Evolutionary conservation across 345 rosid genomes (phyloP), one percentile per base, ranked within the genome.

Genomic region (Eucalyptus coolabah): DNA sequence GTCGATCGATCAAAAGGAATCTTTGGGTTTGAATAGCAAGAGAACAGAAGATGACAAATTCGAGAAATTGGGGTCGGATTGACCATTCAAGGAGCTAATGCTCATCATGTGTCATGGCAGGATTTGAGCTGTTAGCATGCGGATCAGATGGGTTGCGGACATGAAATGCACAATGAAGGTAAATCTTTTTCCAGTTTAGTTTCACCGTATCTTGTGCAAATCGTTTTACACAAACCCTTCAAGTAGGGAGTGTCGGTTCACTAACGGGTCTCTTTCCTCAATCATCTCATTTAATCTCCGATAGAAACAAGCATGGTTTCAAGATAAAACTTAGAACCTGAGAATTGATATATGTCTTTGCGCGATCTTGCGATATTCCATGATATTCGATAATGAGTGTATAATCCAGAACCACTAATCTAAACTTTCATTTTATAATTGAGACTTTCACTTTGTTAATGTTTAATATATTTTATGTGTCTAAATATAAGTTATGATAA

Each of bases 221-320:
- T 32, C 18, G 23, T n/a, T 16, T 32, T 67, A 17, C 80, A n/a
- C 80, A 26, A 24, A 56, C 42, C 12, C 21, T 18, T 16, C 42
- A 17, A 32, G 42, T 16, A 67, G 40, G 42, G 63, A 32, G 42
- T 6, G n/a, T 28, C n/a, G 8, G 3, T 12, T 60, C 67, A 12
- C n/a, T 56, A 4, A 56, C 6, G 4, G 67, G 10, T 65, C 72
- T 65, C 37, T 65, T 30, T 30, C 37, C 37, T 65, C 16, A 14
- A 15, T 14, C 37, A 15, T 65, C 77, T 8, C 77, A 17, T n/a
- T 65, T 1, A 19, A 0, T 53, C 59, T 53, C 10, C 0, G 1
- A 53, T 8, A 53, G 59, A 0, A 53, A 53, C 5, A 4, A 53
- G 10, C 26, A 53, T 8, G 11, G 11, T 53, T 53, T 4, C 26